These are phyloP conservation scores for Stentor coeruleus DNA, from an alignment of 73 alveolate genomes.

Conservation along the genomic window DNA sequence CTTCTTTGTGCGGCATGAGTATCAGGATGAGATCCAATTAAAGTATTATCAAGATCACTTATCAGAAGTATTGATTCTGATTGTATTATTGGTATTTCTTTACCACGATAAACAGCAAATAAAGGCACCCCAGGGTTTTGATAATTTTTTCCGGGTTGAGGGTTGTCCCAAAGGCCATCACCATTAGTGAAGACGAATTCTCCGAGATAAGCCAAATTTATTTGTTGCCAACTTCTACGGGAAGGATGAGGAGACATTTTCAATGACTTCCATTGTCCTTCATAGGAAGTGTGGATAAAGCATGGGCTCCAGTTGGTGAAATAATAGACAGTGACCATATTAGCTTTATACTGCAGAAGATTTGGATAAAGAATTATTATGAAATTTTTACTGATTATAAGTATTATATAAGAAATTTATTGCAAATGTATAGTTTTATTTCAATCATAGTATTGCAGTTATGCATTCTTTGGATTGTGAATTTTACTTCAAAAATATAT, in stretches of 20 bases:
- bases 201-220: neutral
- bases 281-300: neutral
- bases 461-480: no score
- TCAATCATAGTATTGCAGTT: no score
- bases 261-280: neutral
- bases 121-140: neutral
- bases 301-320: neutral
- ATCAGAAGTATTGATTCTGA: slow-evolving; percentile 3
- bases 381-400: no score
- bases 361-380: no score
- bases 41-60: slow-evolving; percentile 5
- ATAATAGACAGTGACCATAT: slow-evolving; percentile 13
- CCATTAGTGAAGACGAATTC: slow-evolving; percentile 20
- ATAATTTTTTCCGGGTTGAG: neutral
- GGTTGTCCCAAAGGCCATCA: slow-evolving; percentile 13
- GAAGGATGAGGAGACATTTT: slow-evolving; percentile 9
- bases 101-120: neutral
- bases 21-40: neutral
- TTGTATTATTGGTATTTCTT: neutral
- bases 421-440: no score
- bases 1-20: neutral
- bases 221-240: neutral
- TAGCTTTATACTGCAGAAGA: no score
- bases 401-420: no score
- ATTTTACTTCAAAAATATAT: no score